Base-by-base conservation (phyloP, 1,284 basidiomycete genomes). In the Boletellus deceptivus region DNA sequence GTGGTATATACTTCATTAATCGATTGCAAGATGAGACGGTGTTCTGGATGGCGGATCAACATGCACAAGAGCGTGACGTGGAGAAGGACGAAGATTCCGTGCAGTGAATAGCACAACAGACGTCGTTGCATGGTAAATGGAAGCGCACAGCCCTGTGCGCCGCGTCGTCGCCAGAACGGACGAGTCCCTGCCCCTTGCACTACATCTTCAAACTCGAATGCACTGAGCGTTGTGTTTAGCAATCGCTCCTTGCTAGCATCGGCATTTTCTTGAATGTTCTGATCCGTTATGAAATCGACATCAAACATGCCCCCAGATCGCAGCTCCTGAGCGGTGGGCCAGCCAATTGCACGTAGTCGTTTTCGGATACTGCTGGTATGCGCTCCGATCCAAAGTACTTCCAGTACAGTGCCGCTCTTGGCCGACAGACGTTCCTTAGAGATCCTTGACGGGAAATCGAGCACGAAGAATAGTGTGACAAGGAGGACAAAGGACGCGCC, bases 351-450 rank as follows among this genome's bases (percentile, higher is more conserved):
- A n/a, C 35, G 27, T 25, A 46, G 17, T 13, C 17, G 35, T 13
- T 48, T 38, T 8, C 38, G 45, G 22, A 48, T 22, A 17, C 14
- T 34, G 17, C n/a, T 34, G 10, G 7, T 14, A 17, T 48, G 43
- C 11, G 44, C 49, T 17, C 44, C 37, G 33, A 41, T 29, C 44
- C 49, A 50, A 3, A 50, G 31, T 11, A 36, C 22, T 40, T 24
- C 45, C 16, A 50, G 40, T 10, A 38, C 25, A 10, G 45, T 22
- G 5, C 18, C 22, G 13, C 45, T 36, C 25, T 38, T 37, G 25
- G 38, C 18, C 11, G 4, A n/a, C 0, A 16, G 36, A n/a, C 2
- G 4, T 11, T 38, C 36, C 25, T 3, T 29, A 0, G 16, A 6
- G 16, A 3, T 31, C 11, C 31, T 46, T 20, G 25, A 46, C 31